Base-by-base conservation (phyloP, 2,329 filamentous ascomycete genomes). In the Biscogniauxia sp. region DNA sequence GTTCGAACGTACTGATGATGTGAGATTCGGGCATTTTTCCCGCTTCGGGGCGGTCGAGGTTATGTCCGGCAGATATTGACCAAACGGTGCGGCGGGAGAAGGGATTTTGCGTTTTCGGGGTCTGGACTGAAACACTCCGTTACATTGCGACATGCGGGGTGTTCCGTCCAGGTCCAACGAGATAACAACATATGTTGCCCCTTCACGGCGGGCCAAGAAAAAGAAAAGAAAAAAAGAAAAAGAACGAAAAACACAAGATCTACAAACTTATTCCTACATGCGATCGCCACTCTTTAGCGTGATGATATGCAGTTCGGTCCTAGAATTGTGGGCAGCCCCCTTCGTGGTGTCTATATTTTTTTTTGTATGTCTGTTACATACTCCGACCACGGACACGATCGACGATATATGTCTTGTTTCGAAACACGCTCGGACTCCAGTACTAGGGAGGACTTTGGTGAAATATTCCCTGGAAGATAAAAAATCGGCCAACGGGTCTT, bases 71-170 rank as follows among this genome's bases (percentile, higher is more conserved):
- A 45, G 37, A n/a, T n/a, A 45, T 45, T 11, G 59, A 59, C 63
- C 62, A 59, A 55, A 59, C 53, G 56, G 58, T 32, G 53, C 58
- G 54, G 54, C 57, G 57, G 61, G 61, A 62, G n/a, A 61, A 61
- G 58, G 50, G 62, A 57, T 62, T 54, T 56, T 50, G 52, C 58
- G 11, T 58, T 58, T 66, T 58, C 58, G 60, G 17, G 56, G 57
- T 45, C 62, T 57, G 54, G 58, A 58, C 64, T 57, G 60, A 64
- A 58, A 57, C 55, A 55, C 55, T 57, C 52, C 59, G 61, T 62
- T 64, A 64, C 65, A 64, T 67, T 55, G 61, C 65, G 25, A 55
- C 54, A 64, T 68, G 68, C 65, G 69, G 69, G 66, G 68, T 67
- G 61, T 59, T n/a, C 51, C 58, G 57, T 58, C 59, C 50, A 61